Evolutionary conservation across 441 rosid species (phyloP), one percentile per base, ranked within the genome.

Genomic region (Corymbia citriodora): DNA sequence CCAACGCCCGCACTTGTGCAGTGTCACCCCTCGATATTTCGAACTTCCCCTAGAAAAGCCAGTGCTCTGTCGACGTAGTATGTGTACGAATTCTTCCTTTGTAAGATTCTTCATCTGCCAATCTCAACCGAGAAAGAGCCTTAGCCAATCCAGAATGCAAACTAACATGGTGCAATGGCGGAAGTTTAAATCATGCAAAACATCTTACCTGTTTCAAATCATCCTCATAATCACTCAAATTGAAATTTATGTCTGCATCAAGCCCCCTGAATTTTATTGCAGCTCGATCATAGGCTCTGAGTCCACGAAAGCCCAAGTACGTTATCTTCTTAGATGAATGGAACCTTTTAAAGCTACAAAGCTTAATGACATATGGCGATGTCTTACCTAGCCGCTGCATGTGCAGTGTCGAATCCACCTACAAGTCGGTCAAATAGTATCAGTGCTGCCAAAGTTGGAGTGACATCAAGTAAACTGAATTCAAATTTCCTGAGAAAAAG

Each of bases 401-500:
- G 98, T 16, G 99, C 99, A 55, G 99, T 97, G 91, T 97, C 99
- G 90, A 98, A 98, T 83, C 99, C 99, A 33, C 99, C 99, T 97
- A 88, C 50, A 82, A 27, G 53, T 89, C 18, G 87, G 86, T 82
- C 81, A 90, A 92, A 88, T 57, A 90, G 61, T 59, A 91, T 79
- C 85, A 83, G 85, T 55, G 88, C 89, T 88, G 50, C 72, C 18
- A 90, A 85, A 90, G 70, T 88, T 11, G 82, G 72, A 63, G 31
- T 55, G 72, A 45, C 45, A 72, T 52, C 82, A 10, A 85, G 70
- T 52, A 52, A 59, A 65, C 21, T 36, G 82, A 89, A 86, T 48
- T 55, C 50, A 86, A 53, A 87, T 68, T 36, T 79, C 87, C 68
- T 82, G 57, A 50, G 91, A 53, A 90, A 40, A 40, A 88, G 59